phyloP scores from a whole-genome alignment of 176 grass and related monocot genomes.

The Oryza glaberrima region DNA sequence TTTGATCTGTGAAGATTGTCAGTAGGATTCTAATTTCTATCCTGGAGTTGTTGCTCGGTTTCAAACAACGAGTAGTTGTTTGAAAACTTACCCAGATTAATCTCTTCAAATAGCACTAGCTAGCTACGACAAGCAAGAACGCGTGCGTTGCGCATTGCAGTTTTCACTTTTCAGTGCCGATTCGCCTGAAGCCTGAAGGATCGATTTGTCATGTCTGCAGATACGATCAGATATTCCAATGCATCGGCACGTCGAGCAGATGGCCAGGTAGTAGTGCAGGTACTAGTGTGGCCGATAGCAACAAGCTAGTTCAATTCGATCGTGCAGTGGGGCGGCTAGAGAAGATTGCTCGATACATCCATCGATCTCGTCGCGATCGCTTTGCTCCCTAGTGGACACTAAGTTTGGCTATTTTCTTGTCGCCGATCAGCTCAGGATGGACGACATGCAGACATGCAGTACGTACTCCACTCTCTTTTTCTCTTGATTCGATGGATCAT shows the following conservation, averaged over 20 bases:
- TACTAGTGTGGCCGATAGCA: constrained; percentile 24
- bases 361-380: constrained; percentile 30
- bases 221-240: constrained; percentile 46
- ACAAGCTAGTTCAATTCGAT: background rate
- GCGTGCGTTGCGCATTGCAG: background rate
- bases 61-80: background rate
- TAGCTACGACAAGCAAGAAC: background rate
- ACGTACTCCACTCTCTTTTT: constrained; percentile 3
- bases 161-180: background rate
- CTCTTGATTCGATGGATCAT: background rate
- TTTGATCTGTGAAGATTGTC: background rate
- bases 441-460: background rate
- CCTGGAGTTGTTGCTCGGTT: no score
- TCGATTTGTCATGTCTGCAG: constrained; percentile 40
- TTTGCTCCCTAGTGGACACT: constrained; percentile 7
- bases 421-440: background rate
- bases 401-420: background rate
- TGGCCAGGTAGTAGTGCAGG: background rate
- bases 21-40: no score
- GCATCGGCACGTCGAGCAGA: background rate
- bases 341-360: constrained; percentile 20
- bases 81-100: background rate
- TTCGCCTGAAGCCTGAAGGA: background rate
- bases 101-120: background rate
- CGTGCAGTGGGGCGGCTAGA: constrained; percentile 29